Percentiles rank a stretch among this genome's conserved stretches.
These are phyloP conservation scores for Ustilago curta DNA, from an alignment of 1,284 basidiomycete species.

Conservation along the genomic window DNA sequence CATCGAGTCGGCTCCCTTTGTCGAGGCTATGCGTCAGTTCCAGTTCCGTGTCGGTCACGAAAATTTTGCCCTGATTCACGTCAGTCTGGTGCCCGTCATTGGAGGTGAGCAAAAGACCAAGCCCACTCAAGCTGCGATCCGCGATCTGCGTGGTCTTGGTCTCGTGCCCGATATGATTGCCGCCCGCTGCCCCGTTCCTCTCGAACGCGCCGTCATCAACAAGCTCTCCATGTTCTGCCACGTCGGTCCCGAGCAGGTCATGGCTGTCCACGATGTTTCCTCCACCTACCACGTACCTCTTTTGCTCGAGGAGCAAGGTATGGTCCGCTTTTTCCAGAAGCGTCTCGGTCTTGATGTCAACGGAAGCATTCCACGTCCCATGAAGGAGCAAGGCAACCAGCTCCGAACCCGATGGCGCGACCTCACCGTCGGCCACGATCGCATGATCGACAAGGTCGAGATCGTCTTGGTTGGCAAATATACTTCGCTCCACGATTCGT, in stretches of 20 bases:
- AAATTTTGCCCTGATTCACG: conserved; percentile 97
- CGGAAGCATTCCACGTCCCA: conserved; percentile 73
- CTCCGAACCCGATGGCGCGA: conserved; percentile 83
- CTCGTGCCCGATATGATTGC: conserved; percentile 95
- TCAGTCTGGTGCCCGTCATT: conserved; percentile 97
- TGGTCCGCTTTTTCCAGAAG: conserved; percentile 85
- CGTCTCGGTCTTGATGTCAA: conserved; percentile 81
- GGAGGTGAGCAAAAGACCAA: conserved; percentile 99
- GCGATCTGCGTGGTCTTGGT: conserved; percentile 91
- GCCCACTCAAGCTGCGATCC: conserved; percentile 96
- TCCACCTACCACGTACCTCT: conserved; percentile 98
- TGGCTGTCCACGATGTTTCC: conserved; percentile 95
- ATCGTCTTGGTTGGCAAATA: conserved; percentile 98
- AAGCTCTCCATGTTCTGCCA: conserved; percentile 99
- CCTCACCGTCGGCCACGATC: conserved; percentile 87
- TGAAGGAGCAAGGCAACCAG: conserved; percentile 76
- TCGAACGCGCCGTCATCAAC: conserved; percentile 86
- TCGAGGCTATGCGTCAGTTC: conserved; percentile 99
- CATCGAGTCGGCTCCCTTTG: conserved; percentile 95
- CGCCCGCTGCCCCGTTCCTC: conserved; percentile 79
- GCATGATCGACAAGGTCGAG: conserved; percentile 88
- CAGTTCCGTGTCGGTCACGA: conserved; percentile 95
- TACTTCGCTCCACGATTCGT: conserved; percentile 95
- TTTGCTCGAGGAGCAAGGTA: conserved; percentile 89
- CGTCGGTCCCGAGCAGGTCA: conserved; percentile 89